Evolutionary conservation across 176 grass and related monocot species (phyloP).

Genomic region (Paspalum vaginatum): DNA sequence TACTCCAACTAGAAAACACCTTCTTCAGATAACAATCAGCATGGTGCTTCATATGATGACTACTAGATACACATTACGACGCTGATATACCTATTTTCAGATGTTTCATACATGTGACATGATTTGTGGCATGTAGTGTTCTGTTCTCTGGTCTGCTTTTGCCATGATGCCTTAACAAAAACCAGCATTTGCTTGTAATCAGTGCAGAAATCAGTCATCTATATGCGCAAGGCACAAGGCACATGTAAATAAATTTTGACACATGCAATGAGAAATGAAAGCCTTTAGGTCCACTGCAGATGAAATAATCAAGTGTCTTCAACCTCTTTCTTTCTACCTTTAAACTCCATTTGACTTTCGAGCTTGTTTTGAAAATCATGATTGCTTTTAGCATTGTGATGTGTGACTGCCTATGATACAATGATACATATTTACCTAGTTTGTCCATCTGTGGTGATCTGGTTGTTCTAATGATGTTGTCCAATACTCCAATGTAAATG

Average conservation of each 20-base stretch:
- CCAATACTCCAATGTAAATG: background rate
- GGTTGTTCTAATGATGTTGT: background rate
- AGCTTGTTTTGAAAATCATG: background rate
- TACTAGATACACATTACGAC: no score
- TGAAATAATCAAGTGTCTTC: background rate
- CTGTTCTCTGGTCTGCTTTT: background rate
- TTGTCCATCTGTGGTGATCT: background rate
- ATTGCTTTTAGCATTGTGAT: background rate
- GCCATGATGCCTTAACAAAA: background rate
- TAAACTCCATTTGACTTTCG: background rate
- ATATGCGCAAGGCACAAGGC: background rate
- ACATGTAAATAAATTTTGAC: background rate
- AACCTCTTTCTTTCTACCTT: background rate
- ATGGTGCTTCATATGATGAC: no score
- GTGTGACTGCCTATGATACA: background rate
- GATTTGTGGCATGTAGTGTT: background rate
- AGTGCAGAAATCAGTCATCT: background rate
- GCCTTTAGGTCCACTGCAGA: background rate
- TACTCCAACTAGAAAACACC: no score
- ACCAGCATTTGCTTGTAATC: background rate
- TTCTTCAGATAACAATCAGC: no score
- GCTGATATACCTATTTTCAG: background rate
- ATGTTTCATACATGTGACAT: background rate
- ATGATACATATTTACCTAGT: background rate
- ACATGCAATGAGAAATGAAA: no score